Evolutionary conservation across 2,329 filamentous ascomycete species (phyloP), one percentile per base, ranked within the genome.

Genomic region (Tolypocladium guangdongense): DNA sequence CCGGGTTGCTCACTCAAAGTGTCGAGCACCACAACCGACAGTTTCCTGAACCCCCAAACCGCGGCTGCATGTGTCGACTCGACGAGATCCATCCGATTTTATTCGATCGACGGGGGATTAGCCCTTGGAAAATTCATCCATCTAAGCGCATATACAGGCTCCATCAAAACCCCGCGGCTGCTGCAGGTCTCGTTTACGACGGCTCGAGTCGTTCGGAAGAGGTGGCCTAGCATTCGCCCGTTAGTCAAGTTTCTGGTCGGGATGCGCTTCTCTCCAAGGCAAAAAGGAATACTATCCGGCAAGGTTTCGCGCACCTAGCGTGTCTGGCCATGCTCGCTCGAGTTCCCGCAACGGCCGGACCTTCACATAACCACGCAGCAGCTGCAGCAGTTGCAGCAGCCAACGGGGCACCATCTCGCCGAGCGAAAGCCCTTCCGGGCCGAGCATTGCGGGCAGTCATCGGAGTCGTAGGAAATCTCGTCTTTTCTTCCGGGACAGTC

Each of bases 341-440:
- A 38, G 37, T 38, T n/a, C 7, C n/a, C 37, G 14, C 18, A 7
- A n/a, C 27, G 7, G 16, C 27, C 5, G 49, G 6, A 16, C 36
- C 36, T 7, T 48, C 39, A 66, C 63, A 65, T 65, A 24, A 64
- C 55, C 32, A 55, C 52, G 51, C 64, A 64, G 39, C 52, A 57
- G 52, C 55, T 59, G 52, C 64, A 66, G 59, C 67, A 57, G 52
- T 56, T 59, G 52, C 64, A 66, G 59, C 67, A 69, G 50, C 67
- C 68, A 18, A 67, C 63, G 3, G 64, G 66, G 52, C 69, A 71
- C 69, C 69, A 71, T 52, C 68, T 60, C 7, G 67, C 63, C 7
- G 69, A 71, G 45, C 59, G 60, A 51, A 65, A 60, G 41, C 59
- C 53, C 37, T 58, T 58, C n/a, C 57, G 59, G 49, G 59, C 60